Conservation (phyloP, 495 filamentous ascomycete species). For the Talaromyces stipitatus region DNA sequence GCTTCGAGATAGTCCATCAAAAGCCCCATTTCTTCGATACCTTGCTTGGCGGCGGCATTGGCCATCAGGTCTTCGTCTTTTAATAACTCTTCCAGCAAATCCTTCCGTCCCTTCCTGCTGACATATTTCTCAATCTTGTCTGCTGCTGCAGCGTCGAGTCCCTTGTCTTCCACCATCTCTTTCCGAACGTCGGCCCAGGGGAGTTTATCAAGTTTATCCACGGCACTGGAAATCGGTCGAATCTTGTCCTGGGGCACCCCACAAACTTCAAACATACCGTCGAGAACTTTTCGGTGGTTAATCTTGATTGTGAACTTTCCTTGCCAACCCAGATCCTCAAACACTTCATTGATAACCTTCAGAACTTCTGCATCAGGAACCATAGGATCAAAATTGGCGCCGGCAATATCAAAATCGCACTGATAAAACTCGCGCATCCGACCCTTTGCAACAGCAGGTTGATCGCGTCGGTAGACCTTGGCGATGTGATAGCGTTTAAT, state of each 20-base stretch:
- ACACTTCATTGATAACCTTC: constrained; percentile 76
- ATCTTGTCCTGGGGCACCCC: constrained; percentile 84
- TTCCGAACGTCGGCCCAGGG: constrained; percentile 84
- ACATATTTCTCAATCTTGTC: constrained; percentile 84
- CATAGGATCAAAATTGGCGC: constrained; percentile 77
- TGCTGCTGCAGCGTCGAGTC: constrained; percentile 62
- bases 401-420: constrained; percentile 96
- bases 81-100: constrained; percentile 60
- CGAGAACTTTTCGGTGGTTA: constrained; percentile 91
- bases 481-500: constrained; percentile 89
- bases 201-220: constrained; percentile 93
- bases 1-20: constrained; percentile 77
- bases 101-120: constrained; percentile 54
- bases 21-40: constrained; percentile 72
- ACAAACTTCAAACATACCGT: constrained; percentile 85
- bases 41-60: constrained; percentile 67
- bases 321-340: constrained; percentile 67
- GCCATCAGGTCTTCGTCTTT: constrained; percentile 52
- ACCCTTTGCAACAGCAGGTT: constrained; percentile 78
- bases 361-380: constrained; percentile 92
- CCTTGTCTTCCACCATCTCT: constrained; percentile 92
- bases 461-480: constrained; percentile 78
- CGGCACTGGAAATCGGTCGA: constrained; percentile 77
- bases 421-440: constrained; percentile 97
- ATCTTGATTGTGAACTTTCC: constrained; percentile 80